Evolutionary conservation across 1,139 yeast species (phyloP).

Genomic region (Taphrina flavorubra): DNA sequence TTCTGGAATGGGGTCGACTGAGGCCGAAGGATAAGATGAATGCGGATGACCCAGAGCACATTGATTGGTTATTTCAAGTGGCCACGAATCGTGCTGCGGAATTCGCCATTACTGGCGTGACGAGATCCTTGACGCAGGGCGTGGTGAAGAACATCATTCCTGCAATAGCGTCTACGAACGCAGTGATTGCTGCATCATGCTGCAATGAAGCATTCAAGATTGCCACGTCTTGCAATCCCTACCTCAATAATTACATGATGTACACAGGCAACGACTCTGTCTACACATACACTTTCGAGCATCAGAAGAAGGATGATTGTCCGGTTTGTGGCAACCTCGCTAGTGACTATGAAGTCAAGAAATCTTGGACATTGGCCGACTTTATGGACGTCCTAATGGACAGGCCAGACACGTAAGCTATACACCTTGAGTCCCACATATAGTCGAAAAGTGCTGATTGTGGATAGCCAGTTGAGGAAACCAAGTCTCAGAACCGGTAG

Average conservation of each 20-base stretch:
- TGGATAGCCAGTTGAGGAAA: conserved; percentile 55
- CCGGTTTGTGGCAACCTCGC: conserved; percentile 71
- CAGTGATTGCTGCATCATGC: conserved; percentile 88
- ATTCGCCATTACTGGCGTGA: conserved; percentile 74
- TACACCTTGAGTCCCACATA: background rate
- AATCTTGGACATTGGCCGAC: conserved; percentile 58
- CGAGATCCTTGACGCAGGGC: conserved; percentile 74
- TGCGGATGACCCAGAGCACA: conserved; percentile 71
- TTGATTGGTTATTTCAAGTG: conserved; percentile 65
- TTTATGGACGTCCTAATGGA: conserved; percentile 56
- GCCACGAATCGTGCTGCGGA: conserved; percentile 66
- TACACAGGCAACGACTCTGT: conserved; percentile 80
- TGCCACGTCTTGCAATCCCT: conserved; percentile 70
- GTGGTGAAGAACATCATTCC: conserved; percentile 93
- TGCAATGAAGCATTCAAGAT: conserved; percentile 86
- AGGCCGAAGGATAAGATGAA: conserved; percentile 60
- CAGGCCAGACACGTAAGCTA: conserved; percentile 49
- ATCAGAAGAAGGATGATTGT: conserved; percentile 66
- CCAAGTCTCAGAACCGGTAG: conserved; percentile 62
- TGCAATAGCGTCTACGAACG: conserved; percentile 92
- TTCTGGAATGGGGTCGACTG: conserved; percentile 70
- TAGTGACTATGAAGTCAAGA: conserved; percentile 49
- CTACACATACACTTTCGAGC: conserved; percentile 72
- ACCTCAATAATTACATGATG: conserved; percentile 81
- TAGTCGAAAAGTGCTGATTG: conserved; percentile 42